Evolutionary conservation across 495 filamentous ascomycete species (phyloP), one percentile per base, ranked within the genome.

Genomic region (Neurospora sp.): DNA sequence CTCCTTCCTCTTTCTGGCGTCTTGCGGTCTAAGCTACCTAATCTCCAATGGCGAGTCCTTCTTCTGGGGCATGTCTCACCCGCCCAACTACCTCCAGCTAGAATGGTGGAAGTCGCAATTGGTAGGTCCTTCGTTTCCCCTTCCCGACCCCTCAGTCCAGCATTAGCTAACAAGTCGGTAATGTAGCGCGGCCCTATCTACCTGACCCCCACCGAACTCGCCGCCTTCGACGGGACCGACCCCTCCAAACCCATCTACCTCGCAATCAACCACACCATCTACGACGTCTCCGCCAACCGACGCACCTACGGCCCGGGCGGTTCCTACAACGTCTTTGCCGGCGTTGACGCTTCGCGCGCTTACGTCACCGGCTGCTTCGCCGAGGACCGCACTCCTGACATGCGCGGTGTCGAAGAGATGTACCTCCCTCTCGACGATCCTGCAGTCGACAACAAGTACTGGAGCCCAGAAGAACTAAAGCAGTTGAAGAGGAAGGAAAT

Each of bases 291-390:
- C 14, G 83, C 88, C 7, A 91, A 91, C 74, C 88, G 85, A 0
- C 81, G 83, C 22, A 89, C 91, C 75, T 99, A 99, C 87, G 95
- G 96, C 2, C 93, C 94, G 0, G 94, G 93, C 20, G 96, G 96
- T 3, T 87, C 86, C 65, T 99, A 99, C 86, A 85, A 89, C 70
- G 92, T 92, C 83, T 97, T 99, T 81, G 86, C 93, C 0, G 96
- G 96, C 39, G 84, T 85, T 20, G 96, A 99, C 81, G 96, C 96
- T 8, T 88, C 92, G 3, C 91, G 96, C 38, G 93, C 91, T 5
- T 99, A 93, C 82, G 89, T 99, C n/a, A 97, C 96, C n/a, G 93
- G 93, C 3, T 99, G 96, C 80, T 99, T 99, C 85, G 83, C 88
- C 39, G 90, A 92, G 69, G 95, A 98, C 84, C 83, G 91, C 44